phyloP scores from a whole-genome alignment of 2,329 filamentous ascomycete species.

The Lachnellula occidentalis region DNA sequence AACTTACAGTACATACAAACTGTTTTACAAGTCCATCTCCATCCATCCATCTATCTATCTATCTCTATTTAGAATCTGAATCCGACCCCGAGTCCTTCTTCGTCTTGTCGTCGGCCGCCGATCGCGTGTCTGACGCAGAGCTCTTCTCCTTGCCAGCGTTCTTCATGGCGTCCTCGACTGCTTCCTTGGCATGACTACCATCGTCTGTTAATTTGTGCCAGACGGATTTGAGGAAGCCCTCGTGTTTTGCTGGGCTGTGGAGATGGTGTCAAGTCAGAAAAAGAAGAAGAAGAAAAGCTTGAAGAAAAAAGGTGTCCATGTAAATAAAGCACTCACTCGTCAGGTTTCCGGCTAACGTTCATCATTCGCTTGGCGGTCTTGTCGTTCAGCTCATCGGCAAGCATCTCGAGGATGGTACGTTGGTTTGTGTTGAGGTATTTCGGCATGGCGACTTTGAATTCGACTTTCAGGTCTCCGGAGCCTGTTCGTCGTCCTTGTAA shows the following conservation, averaged over 20 bases:
- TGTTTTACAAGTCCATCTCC: constrained; percentile 12
- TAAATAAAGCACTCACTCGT: too few relatives aligned
- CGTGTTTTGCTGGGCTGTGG: constrained; percentile 58
- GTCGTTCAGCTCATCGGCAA: constrained; percentile 93
- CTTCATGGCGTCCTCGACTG: constrained; percentile 8
- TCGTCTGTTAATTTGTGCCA: constrained; percentile 92
- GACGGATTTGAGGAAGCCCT: constrained; percentile 86
- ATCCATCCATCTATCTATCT: neutral
- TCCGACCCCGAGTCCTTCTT: constrained; percentile 21
- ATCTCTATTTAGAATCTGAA: constrained; percentile 3
- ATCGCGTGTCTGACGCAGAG: neutral
- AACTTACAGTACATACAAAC: constrained; percentile 7
- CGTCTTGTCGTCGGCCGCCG: constrained; percentile 16
- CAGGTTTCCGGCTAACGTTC: constrained; percentile 56
- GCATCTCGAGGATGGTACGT: constrained; percentile 86
- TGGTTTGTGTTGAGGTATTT: constrained; percentile 91
- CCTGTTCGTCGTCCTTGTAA: constrained; percentile 61
- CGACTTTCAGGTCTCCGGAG: constrained; percentile 80
- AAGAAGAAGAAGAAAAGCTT: neutral
- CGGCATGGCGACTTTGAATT: constrained; percentile 93
- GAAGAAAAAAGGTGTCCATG: too few relatives aligned
- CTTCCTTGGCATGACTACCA: constrained; percentile 8
- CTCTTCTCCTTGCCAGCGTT: neutral
- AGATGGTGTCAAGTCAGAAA: constrained; percentile 23
- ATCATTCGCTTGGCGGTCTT: constrained; percentile 88